Base-by-base conservation (phyloP, 2,329 filamentous ascomycete species). In the Apiospora marii region DNA sequence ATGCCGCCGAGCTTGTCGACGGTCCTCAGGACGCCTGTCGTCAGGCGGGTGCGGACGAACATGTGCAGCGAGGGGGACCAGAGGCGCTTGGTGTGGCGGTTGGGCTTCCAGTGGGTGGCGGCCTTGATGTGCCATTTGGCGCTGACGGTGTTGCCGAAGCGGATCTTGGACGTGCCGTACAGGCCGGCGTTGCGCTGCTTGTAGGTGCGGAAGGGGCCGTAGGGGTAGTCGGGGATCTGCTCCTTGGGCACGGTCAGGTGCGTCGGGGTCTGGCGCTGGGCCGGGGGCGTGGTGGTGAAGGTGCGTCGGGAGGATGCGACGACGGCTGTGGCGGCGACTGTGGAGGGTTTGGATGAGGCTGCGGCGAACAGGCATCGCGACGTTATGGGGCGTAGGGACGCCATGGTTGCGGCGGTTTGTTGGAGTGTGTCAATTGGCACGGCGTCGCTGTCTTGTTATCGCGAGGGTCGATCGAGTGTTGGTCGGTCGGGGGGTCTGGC, bases 1-100 rank as follows among this genome's bases (percentile, higher is more conserved):
- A 99, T 87, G 10, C 96, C 95, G 73, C 96, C 96, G 74, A 92
- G 91, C 81, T 95, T 96, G 80, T 94, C 91, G 80, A 98, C 93
- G 48, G 91, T 92, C 80, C 90, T 87, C 77, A 93, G 86, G 37
- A 94, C 93, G 72, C 90, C 88, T 53, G 92, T 87, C 8, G 92
- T 94, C 72, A 96, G 86, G 74, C 91, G 88, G 51, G 93, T 87
- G 81, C 91, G 90, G 71, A 96, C 85, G 78, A 87, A 88, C 74
- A 87, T 87, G 74, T 87, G 85, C 72, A 96, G 84, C 0, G 89
- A 84, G 12, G 88, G 86, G 34, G 90, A 91, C 84, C 88, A 94
- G 72, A 96, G 87, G 43, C 87, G 87, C 83, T 93, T 93, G 72
- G 86, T 87, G 78, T 90, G 88, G 58, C 94, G 87, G 82, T 96